Base-by-base conservation (phyloP, 768 basidiomycete genomes). In the Sutorius australiensis region DNA sequence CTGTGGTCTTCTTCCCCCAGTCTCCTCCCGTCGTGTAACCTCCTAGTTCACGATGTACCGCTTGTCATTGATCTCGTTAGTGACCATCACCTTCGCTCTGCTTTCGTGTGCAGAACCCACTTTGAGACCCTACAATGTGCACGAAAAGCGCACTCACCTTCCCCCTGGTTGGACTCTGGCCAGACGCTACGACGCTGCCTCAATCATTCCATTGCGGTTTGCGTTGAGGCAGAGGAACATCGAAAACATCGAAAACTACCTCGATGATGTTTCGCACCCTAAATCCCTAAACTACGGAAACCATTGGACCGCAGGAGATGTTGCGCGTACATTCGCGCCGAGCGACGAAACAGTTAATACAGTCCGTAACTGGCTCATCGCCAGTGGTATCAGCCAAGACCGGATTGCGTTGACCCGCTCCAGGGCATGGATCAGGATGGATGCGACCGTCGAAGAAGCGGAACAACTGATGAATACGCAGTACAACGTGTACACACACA, bases 61-160 rank as follows among this genome's bases (percentile, higher is more conserved):
- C 21, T 57, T 24, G 32, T 14, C 28, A 24, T 33, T 54, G 8
- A 1, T 64, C 34, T 37, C 44, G 16, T 38, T 62, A 3, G 39
- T 55, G 10, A 11, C 3, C 13, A 24, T 67, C 40, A 16, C 34
- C 34, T 34, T 68, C 16, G 50, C 41, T 7, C 33, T 64, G 2
- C 41, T 60, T 38, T 53, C 64, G 0, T 47, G 62, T 6, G 64
- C 63, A 17, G 45, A 36, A 24, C 48, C 64, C 28, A 43, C 43
- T 12, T 32, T 41, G 50, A 57, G 50, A 14, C 43, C 56, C 21
- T 63, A 69, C 54, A 66, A 63, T 53, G 42, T 75, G 28, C 77
- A 78, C 51, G 77, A 78, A 62, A 70, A 64, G 39, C 76, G 76
- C 46, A 64, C 60, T 14, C 53, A 34, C 11, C 61, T 68, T 7